Percentiles rank a stretch among this genome's conserved stretches.
Evolutionary conservation across 441 rosid genomes (phyloP).

Genomic region (Populus hybrid): DNA sequence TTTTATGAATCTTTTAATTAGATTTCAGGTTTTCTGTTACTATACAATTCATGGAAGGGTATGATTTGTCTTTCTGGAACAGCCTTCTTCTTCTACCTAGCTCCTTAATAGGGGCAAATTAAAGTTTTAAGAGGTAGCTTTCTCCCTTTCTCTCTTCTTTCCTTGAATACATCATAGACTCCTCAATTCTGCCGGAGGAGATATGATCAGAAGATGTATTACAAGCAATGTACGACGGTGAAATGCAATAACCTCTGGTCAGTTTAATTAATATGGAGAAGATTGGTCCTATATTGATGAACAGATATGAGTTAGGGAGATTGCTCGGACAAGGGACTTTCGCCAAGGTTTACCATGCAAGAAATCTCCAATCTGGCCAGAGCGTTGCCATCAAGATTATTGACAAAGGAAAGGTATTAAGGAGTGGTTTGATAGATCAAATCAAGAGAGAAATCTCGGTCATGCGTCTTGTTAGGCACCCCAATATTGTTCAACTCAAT

Average conservation of each 20-base stretch:
- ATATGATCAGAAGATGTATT: not conserved
- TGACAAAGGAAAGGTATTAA: conserved; percentile 58
- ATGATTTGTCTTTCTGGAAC: not conserved
- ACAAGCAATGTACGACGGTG: not conserved
- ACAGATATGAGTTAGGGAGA: conserved; percentile 63
- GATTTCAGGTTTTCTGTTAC: not conserved
- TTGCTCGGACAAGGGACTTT: conserved; percentile 83
- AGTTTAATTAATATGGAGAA: conserved; percentile 48
- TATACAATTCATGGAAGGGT: not conserved
- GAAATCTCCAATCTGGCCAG: conserved; percentile 54
- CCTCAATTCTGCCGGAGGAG: not conserved
- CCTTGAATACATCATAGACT: not conserved
- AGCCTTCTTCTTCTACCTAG: not conserved
- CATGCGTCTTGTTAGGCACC: conserved; percentile 76
- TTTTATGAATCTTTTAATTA: not conserved
- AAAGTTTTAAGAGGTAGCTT: not conserved
- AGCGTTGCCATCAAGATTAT: conserved; percentile 72
- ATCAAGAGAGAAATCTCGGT: conserved; percentile 83
- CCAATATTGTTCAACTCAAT: conserved; percentile 63
- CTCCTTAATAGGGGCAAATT: not conserved
- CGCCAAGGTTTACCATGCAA: conserved; percentile 75
- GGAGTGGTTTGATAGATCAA: conserved; percentile 64
- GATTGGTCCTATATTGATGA: conserved; percentile 53
- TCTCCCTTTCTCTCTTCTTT: not conserved
- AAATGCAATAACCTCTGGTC: not conserved